Evolutionary conservation across 2,329 filamentous ascomycete genomes (phyloP), one percentile per base, ranked within the genome.

Genomic region (Fusarium torreyae): DNA sequence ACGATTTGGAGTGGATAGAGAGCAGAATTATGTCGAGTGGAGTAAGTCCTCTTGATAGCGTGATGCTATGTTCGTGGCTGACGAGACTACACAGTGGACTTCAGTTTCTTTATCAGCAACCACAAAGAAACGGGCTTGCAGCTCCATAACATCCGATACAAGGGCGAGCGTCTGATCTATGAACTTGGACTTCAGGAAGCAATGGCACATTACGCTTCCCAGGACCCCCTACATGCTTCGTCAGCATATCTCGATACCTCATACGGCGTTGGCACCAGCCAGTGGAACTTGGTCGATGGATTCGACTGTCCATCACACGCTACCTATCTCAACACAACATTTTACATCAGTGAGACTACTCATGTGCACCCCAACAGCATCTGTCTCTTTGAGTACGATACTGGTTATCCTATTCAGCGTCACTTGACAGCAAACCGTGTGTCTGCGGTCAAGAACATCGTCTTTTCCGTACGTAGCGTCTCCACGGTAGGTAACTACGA

Each of bases 181-280:
- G 86, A 89, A 69, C 77, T 89, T 2, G 82, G 83, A 4, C 76
- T 89, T 0, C 84, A 88, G 71, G 86, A 89, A 74, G 86, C 86
- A 0, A 75, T 87, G 9, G 82, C 85, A 2, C 84, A 86, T 54
- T 87, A 87, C 56, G 83, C 84, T 2, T 76, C 84, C 7, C 80
- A 79, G 42, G 83, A 87, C 49, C 85, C 84, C 0, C 73, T 81
- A 3, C 81, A 83, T 68, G 81, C 81, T 2, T 81, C 81, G 17
- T 83, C 81, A 0, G 76, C 81, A 0, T 87, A 85, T 58, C 77
- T 86, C 4, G 85, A 87, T 59, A 78, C 76, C 0, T 84, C 79
- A 55, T 85, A 84, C 58, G 83, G 84, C 17, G 82, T 87, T 45
- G 84, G 84, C 0, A 78, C 81, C 0, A 83, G 82, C 38, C 79